These are phyloP conservation scores for Metschnikowia proteae DNA, from an alignment of 805 yeast species.

Conservation along the genomic window DNA sequence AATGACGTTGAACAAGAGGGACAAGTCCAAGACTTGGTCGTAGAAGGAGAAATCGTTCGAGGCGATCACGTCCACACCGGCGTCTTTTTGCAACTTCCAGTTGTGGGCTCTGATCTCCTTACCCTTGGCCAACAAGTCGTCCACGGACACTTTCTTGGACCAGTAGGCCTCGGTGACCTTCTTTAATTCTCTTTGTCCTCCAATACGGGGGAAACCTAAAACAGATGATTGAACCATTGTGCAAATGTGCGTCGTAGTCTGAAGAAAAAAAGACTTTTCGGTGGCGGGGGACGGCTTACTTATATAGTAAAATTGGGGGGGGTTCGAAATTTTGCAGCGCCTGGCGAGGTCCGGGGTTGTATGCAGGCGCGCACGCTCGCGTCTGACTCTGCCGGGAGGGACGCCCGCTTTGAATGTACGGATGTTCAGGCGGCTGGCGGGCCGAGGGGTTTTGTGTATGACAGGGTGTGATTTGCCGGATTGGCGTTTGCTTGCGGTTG, in stretches of 20 bases:
- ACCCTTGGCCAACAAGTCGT: constrained; percentile 86
- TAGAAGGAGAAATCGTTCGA: constrained; percentile 98
- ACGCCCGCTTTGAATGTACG: background rate
- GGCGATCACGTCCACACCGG: constrained; percentile 96
- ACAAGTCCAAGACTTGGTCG: constrained; percentile 93
- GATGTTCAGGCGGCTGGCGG: background rate
- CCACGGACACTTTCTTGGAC: constrained; percentile 87
- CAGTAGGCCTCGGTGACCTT: constrained; percentile 99
- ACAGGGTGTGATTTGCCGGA: too few species aligned
- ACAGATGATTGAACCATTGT: constrained; percentile 95
- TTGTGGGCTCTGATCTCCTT: constrained; percentile 91
- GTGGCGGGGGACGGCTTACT: constrained; percentile 1
- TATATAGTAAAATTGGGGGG: constrained; percentile 2
- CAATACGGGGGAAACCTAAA: constrained; percentile 99
- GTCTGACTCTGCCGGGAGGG: background rate
- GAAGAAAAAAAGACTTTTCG: background rate
- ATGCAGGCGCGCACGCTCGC: constrained; percentile 6
- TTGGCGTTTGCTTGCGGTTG: too few species aligned
- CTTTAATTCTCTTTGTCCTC: constrained; percentile 98
- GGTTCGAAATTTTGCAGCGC: constrained; percentile 2
- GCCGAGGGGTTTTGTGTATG: too few species aligned
- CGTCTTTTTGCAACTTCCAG: constrained; percentile 97
- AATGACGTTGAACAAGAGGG: constrained; percentile 88
- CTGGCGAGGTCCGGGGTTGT: constrained; percentile 1
- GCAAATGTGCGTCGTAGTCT: background rate